Percentiles rank a stretch among this genome's conserved stretches.
These are phyloP conservation scores for Solanum piurae DNA, from an alignment of 257 asterid genomes.

Conservation along the genomic window DNA sequence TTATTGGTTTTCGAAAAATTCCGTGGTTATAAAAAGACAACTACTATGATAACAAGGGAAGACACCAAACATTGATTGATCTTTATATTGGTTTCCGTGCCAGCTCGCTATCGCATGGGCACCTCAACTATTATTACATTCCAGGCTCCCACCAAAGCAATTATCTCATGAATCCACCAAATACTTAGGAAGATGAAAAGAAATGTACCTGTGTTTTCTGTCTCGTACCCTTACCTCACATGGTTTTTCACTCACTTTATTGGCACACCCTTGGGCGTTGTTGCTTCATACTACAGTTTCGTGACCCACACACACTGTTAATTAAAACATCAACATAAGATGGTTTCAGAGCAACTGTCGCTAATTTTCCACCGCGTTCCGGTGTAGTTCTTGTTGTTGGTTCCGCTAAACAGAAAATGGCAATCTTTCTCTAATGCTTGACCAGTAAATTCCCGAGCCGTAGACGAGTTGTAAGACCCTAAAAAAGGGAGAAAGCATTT, in stretches of 20 bases:
- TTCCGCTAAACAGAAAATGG: not conserved
- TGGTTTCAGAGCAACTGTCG: not conserved
- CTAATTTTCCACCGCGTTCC: not conserved
- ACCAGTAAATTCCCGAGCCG: not conserved
- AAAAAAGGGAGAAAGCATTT: not conserved
- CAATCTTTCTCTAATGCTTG: not conserved
- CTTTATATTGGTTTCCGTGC: not conserved
- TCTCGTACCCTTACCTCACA: not conserved
- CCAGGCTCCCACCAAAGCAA: not conserved
- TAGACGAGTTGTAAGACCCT: not conserved
- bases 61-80: not conserved
- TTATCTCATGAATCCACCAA: not conserved
- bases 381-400: not conserved
- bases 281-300: not conserved
- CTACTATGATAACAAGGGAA: not conserved
- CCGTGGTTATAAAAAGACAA: not conserved
- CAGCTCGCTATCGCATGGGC: not conserved
- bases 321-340: not conserved
- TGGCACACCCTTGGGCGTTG: too few relatives aligned
- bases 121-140: not conserved
- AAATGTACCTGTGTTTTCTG: not conserved
- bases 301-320: not conserved
- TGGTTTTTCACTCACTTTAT: not conserved
- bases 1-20: not conserved
- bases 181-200: not conserved